These are phyloP conservation scores for Penicillium paradoxum DNA, from an alignment of 495 filamentous ascomycete genomes.

Conservation along the genomic window DNA sequence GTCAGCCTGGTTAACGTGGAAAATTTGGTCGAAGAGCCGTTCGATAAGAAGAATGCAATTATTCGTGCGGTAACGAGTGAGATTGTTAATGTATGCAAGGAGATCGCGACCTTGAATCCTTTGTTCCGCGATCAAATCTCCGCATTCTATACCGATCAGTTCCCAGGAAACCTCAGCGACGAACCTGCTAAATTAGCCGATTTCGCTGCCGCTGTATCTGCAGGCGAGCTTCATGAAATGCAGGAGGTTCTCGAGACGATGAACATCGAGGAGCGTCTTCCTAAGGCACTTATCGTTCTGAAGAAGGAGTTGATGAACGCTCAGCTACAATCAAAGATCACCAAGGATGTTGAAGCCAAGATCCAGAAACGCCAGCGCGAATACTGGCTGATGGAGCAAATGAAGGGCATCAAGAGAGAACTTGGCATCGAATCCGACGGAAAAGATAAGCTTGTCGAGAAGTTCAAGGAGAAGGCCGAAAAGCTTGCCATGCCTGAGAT, in stretches of 20 bases:
- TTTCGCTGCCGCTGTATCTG: slow-evolving; percentile 92
- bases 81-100: slow-evolving; percentile 97
- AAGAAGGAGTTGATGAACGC: slow-evolving; percentile 99
- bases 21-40: slow-evolving; percentile 80
- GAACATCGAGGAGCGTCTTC: slow-evolving; percentile 83
- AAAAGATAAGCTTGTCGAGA: slow-evolving; percentile 96
- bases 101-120: slow-evolving; percentile 86
- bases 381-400: slow-evolving; percentile 99
- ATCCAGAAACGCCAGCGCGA: slow-evolving; percentile 97
- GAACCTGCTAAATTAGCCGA: slow-evolving; percentile 94
- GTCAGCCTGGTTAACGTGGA: slow-evolving; percentile 94
- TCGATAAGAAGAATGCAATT: slow-evolving; percentile 79
- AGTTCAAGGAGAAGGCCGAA: slow-evolving; percentile 89
- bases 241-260: slow-evolving; percentile 89
- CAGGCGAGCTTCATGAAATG: slow-evolving; percentile 83
- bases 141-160: slow-evolving; percentile 92
- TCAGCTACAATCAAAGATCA: slow-evolving; percentile 93
- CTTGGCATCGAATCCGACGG: slow-evolving; percentile 95
- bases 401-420: slow-evolving; percentile 97
- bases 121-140: slow-evolving; percentile 98
- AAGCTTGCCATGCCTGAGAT: slow-evolving; percentile 96
- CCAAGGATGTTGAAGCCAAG: slow-evolving; percentile 95
- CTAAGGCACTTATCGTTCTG: slow-evolving; percentile 82
- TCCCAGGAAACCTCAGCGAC: slow-evolving; percentile 86
- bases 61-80: slow-evolving; percentile 91